A percentile compares a stretch with the other conserved stretches of the same genome.
Evolutionary conservation across 2,329 filamentous ascomycete genomes (phyloP).

Genomic region (Pseudogymnoascus sp.): DNA sequence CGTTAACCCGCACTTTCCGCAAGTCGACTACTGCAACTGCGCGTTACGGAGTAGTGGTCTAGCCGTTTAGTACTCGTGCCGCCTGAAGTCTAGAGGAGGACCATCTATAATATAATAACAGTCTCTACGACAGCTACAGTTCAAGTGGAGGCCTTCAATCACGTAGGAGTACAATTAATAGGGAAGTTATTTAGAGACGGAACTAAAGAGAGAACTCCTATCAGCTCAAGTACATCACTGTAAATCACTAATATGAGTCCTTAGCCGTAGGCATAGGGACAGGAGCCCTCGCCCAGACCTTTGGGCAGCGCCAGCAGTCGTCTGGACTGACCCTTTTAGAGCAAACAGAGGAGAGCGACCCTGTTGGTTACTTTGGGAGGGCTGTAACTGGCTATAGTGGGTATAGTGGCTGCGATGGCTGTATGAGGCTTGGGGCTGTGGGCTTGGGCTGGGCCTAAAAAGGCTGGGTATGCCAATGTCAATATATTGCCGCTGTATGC

Average conservation of each 20-base stretch:
- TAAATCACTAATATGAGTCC: background rate
- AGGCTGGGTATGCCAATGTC: background rate
- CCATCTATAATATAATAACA: background rate
- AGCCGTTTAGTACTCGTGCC: background rate
- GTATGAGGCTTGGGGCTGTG: slow-evolving; percentile 2
- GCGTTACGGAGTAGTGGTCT: background rate
- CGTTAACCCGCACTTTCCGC: slow-evolving; percentile 2
- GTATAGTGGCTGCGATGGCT: background rate
- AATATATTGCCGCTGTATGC: background rate
- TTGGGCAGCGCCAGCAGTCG: background rate
- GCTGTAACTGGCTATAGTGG: background rate
- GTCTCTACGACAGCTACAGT: background rate
- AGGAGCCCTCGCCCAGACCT: background rate
- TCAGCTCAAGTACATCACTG: background rate
- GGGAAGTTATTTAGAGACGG: background rate
- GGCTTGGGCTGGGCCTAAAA: background rate
- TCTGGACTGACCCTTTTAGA: background rate
- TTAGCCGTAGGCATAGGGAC: background rate
- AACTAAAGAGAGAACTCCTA: background rate
- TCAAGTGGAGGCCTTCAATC: background rate
- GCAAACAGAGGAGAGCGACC: background rate
- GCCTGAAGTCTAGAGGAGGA: background rate
- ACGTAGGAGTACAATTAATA: background rate
- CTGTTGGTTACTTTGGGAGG: background rate
- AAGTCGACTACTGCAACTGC: background rate